phyloP scores from a whole-genome alignment of 164 flowering plant species.

The Berberis vulgaris region DNA sequence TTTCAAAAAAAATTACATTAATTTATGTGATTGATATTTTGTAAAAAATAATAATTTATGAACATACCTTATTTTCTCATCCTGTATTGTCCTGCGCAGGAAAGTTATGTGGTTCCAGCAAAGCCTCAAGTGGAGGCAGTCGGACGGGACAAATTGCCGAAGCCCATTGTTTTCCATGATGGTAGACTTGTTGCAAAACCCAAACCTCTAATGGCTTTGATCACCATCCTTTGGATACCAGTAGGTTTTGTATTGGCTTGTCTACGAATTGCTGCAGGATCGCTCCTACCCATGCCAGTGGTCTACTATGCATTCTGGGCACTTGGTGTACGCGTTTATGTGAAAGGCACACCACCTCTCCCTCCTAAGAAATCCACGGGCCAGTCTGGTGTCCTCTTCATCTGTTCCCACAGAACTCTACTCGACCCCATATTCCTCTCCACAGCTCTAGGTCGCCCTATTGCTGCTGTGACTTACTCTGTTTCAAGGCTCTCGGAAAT shows the following conservation, averaged over 20 bases:
- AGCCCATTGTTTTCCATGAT: slow-evolving; percentile 32
- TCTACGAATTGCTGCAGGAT: slow-evolving; percentile 41
- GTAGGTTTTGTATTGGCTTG: slow-evolving; percentile 42
- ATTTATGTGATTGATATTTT: too few relatives aligned
- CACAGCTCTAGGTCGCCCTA: slow-evolving; percentile 9
- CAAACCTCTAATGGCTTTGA: slow-evolving; percentile 27
- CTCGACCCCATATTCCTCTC: slow-evolving; percentile 34
- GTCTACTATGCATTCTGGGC: slow-evolving; percentile 9
- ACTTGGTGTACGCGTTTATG: slow-evolving; percentile 18
- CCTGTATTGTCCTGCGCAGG: slow-evolving; percentile 24
- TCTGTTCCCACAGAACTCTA: slow-evolving; percentile 62
- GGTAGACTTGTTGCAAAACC: slow-evolving; percentile 38
- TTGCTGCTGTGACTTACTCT: slow-evolving; percentile 31
- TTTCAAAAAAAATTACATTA: too few relatives aligned
- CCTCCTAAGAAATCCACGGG: not conserved
- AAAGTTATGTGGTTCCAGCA: slow-evolving; percentile 24
- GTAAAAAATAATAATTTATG: too few relatives aligned
- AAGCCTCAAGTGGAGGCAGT: slow-evolving; percentile 20
- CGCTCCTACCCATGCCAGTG: slow-evolving; percentile 23
- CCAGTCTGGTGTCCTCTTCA: slow-evolving; percentile 30
- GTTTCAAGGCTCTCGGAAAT: slow-evolving; percentile 20
- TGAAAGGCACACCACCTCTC: slow-evolving; percentile 8
- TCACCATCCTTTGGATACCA: slow-evolving; percentile 41
- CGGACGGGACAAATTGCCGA: slow-evolving; percentile 28
- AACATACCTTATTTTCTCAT: not conserved